These are phyloP conservation scores for Peterozyma toletana DNA, from an alignment of 805 yeast genomes.

Conservation along the genomic window DNA sequence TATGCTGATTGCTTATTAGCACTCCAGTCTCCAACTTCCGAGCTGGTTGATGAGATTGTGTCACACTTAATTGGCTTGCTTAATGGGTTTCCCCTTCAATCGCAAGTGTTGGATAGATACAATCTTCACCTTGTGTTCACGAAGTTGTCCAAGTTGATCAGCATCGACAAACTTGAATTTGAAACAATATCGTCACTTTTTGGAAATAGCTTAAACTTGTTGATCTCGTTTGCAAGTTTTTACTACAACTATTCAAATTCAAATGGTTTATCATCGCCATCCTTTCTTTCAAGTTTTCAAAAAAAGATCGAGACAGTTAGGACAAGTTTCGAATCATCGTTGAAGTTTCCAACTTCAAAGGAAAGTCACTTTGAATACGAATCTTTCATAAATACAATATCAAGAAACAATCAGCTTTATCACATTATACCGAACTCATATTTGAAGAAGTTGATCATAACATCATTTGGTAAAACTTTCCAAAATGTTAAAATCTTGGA, in stretches of 20 bases:
- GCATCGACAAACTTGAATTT: background rate
- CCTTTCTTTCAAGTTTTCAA: background rate
- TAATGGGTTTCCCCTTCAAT: background rate
- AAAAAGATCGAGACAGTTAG: background rate
- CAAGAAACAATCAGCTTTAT: constrained; percentile 2
- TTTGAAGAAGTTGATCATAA: background rate
- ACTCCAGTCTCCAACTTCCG: background rate
- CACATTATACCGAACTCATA: background rate
- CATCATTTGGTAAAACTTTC: constrained; percentile 26
- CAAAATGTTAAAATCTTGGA: constrained; percentile 34
- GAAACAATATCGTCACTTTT: background rate
- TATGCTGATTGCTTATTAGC: constrained; percentile 1
- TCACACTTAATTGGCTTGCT: background rate
- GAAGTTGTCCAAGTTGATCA: background rate
- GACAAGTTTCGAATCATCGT: background rate
- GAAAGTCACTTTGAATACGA: constrained; percentile 3
- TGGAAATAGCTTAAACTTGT: constrained; percentile 1
- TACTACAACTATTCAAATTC: background rate
- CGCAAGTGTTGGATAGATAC: constrained; percentile 4
- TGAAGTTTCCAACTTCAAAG: constrained; percentile 4
- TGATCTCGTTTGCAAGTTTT: constrained; percentile 1
- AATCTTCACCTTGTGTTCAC: constrained; percentile 1
- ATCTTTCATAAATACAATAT: constrained; percentile 3
- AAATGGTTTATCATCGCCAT: background rate
- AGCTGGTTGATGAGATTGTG: background rate